Evolutionary conservation across 495 filamentous ascomycete species (phyloP), one percentile per base, ranked within the genome.

Genomic region (Penicillium desertorum): DNA sequence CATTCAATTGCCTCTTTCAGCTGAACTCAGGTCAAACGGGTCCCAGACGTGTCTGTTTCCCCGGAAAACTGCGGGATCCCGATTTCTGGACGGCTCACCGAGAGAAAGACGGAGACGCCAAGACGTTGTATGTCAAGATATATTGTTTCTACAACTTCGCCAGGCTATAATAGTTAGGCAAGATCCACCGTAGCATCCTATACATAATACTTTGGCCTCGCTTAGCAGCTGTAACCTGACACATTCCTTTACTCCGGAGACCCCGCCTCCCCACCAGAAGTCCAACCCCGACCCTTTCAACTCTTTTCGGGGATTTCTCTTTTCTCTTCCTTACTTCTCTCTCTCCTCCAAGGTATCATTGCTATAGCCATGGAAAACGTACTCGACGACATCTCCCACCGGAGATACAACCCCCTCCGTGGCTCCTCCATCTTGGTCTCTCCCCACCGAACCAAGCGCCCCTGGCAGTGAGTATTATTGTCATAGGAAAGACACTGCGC

Each of bases 311-410:
- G 30, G 3, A 34, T 14, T 59, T 49, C 57, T 58, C 30, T 39
- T 34, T 23, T 56, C 36, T 27, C 59, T 56, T 17, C 23, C 29
- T 45, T 23, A 36, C 34, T 42, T 12, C 51, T 44, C 39, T 23
- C 5, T 56, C 55, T 44, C 52, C 30, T 43, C 43, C 57, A 61
- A 56, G 47, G 45, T 62, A 34, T 62, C 60, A 44, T 14, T 22
- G 9, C 9, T 30, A 45, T 45, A 54, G 65, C 51, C 45, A 87
- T 88, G 86, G 83, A 85, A 61, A 80, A 75, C 50, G 88, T 99
- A 45, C 88, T 99, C 20, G 84, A 99, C 78, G 92, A 98, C 69
- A 97, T 99, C 65, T 97, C 94, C 30, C 94, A 99, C 70, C 80
- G 95, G 60, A 86, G 94, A 62, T 98, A 87, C 72, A 99, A 99